Conservation (phyloP, 148 eudicot species). For the Limonium bicolor region DNA sequence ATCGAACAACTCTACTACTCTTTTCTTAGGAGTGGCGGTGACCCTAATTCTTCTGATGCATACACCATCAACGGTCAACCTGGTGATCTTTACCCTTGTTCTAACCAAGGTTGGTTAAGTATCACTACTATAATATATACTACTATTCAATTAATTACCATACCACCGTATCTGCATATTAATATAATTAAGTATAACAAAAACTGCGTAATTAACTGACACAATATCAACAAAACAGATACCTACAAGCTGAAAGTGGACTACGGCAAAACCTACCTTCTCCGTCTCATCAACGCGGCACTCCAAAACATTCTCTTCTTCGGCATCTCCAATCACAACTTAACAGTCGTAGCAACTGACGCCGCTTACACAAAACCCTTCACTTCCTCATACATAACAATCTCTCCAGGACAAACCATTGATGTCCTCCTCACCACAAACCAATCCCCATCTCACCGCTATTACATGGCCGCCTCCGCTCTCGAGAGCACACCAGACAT, state of each 20-base stretch:
- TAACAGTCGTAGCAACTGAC: conserved; percentile 47
- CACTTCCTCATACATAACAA: conserved; percentile 22
- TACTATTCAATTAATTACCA: background rate
- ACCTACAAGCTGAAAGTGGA: conserved; percentile 45
- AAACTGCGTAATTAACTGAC: no score
- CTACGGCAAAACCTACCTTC: conserved; percentile 33
- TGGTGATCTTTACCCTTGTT: conserved; percentile 46
- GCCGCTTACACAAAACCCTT: conserved; percentile 53
- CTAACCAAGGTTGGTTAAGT: conserved; percentile 26
- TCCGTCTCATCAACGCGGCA: conserved; percentile 42
- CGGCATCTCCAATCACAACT: conserved; percentile 27
- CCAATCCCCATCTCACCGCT: conserved; percentile 23
- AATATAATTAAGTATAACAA: no score
- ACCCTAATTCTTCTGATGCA: conserved; percentile 56
- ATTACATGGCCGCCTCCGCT: conserved; percentile 42
- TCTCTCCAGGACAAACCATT: conserved; percentile 55
- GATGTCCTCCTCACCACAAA: conserved; percentile 37
- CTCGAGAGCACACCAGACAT: conserved; percentile 27
- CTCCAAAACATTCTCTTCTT: conserved; percentile 56
- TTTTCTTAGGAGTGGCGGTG: conserved; percentile 29
- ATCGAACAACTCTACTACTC: conserved; percentile 36
- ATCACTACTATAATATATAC: background rate
- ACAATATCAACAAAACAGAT: conserved; percentile 16
- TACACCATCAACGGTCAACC: conserved; percentile 64
- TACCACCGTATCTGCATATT: background rate